Evolutionary conservation across 176 grass and related monocot genomes (phyloP), one percentile per base, ranked within the genome.

Genomic region (Otatea glauca): DNA sequence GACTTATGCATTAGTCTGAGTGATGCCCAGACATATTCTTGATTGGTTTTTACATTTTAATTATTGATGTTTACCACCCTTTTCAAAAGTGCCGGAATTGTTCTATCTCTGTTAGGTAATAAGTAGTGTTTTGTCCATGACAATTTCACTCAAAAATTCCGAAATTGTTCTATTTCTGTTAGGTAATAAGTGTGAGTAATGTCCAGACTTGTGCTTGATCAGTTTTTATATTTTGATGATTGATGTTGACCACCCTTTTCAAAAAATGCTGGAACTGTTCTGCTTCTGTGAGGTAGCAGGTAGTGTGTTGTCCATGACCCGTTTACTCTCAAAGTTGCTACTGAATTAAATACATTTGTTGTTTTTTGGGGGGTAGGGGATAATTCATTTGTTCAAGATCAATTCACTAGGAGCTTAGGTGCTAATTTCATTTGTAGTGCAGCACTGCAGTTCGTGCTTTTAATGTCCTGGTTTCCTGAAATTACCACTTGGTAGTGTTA

Each of bases 41-140:
- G 12, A 68, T 56, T 68, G 49, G 42, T 74, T 64, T 83, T 64
- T 32, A 75, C 34, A 58, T 76, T 58, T 60, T 11, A n/a, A 60
- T 12, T 7, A 60, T 76, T 58, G 32, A 15, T 41, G 50, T 23
- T 23, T 24, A 58, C n/a, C 56, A 24, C n/a, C 21, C 56, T 60
- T 60, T 24, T 60, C 5, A 39, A 6, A 75, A 18, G 38, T 38
- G 1, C 0, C 0, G 5, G 20, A 76, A 14, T 56, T 75, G 29
- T 41, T 76, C 29, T 66, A 75, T 32, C 20, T 58, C 35, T 60
- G 20, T 42, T n/a, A n/a, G 18, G 5, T 42, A 56, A 42, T 76
- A 23, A 42, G 9, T 58, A 39, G 34, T 76, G 5, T 34, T 2
- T 51, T 67, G 63, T 53, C 11, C 61, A n/a, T 9, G 7, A 54